Percentiles rank a stretch among this genome's conserved stretches.
These are phyloP conservation scores for Ganoderma resinaceum DNA, from an alignment of 1,284 basidiomycete genomes.

Conservation along the genomic window DNA sequence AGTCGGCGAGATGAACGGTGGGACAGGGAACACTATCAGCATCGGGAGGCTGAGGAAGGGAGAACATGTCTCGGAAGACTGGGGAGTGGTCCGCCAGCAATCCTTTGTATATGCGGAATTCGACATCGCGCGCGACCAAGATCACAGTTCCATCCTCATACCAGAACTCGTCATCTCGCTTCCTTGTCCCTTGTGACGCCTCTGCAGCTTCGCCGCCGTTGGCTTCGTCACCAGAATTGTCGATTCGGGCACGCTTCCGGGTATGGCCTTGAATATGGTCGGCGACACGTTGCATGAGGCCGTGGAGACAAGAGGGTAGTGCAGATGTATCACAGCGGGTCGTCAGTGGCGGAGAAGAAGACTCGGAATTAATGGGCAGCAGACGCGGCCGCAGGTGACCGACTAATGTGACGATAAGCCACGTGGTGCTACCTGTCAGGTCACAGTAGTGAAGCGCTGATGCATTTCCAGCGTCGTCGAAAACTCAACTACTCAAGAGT, in stretches of 20 bases:
- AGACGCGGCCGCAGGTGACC: no score
- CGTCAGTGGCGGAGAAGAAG: no score
- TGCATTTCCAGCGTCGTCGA: no score
- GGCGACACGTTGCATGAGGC: not conserved
- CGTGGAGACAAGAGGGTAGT: not conserved
- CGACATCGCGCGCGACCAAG: conserved; percentile 16
- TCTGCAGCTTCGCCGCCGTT: not conserved
- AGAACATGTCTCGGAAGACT: conserved; percentile 22
- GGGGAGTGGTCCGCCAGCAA: conserved; percentile 23
- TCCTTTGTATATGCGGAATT: conserved; percentile 21
- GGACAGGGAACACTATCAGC: not conserved
- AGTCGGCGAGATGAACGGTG: conserved; percentile 5
- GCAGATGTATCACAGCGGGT: no score
- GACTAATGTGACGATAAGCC: no score
- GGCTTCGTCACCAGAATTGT: not conserved
- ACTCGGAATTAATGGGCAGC: no score
- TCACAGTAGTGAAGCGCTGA: no score
- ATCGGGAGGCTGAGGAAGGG: conserved; percentile 6
- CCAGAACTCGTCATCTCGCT: conserved; percentile 23
- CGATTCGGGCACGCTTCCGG: not conserved
- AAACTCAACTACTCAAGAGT: no score
- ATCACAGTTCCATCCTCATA: conserved; percentile 21
- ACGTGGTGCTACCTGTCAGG: no score
- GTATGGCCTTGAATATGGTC: not conserved
- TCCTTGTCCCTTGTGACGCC: not conserved